phyloP scores from a whole-genome alignment of 345 rosid genomes.

The Arabidopsis arenosa region DNA sequence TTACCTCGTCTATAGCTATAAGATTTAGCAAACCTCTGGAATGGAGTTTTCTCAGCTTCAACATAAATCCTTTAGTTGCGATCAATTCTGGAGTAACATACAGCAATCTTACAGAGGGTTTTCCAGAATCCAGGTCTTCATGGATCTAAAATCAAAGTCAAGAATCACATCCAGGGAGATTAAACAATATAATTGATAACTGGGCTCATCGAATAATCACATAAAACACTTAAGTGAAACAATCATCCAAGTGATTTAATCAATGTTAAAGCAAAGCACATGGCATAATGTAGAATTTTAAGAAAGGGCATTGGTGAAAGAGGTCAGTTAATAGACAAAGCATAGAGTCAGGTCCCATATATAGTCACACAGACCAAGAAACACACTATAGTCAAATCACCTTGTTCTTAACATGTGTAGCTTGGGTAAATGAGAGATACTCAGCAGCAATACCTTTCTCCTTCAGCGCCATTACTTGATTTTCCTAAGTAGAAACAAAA shows the following conservation, averaged over 20 bases:
- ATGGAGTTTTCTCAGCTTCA: constrained; percentile 73
- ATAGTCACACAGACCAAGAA: not conserved
- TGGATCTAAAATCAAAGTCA: constrained; percentile 62
- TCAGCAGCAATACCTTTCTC: constrained; percentile 94
- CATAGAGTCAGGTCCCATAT: not conserved
- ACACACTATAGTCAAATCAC: constrained; percentile 32
- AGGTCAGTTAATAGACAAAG: not conserved
- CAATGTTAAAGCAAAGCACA: constrained; percentile 8
- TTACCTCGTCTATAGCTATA: constrained; percentile 94
- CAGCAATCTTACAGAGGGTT: constrained; percentile 75
- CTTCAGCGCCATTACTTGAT: constrained; percentile 86
- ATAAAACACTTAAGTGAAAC: constrained; percentile 10
- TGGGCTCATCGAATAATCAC: not conserved
- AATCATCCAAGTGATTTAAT: constrained; percentile 11
- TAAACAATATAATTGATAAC: not conserved
- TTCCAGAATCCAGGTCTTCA: constrained; percentile 90
- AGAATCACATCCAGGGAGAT: constrained; percentile 23
- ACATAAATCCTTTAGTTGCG: constrained; percentile 84
- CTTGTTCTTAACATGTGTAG: constrained; percentile 65
- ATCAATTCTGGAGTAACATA: constrained; percentile 95
- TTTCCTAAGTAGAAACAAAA: constrained; percentile 59
- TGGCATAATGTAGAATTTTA: not conserved
- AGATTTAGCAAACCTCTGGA: constrained; percentile 89
- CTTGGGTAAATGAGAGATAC: constrained; percentile 84
- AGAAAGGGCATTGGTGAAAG: not conserved